Evolutionary conservation across 441 rosid genomes (phyloP).

Genomic region (Adansonia gregorii): DNA sequence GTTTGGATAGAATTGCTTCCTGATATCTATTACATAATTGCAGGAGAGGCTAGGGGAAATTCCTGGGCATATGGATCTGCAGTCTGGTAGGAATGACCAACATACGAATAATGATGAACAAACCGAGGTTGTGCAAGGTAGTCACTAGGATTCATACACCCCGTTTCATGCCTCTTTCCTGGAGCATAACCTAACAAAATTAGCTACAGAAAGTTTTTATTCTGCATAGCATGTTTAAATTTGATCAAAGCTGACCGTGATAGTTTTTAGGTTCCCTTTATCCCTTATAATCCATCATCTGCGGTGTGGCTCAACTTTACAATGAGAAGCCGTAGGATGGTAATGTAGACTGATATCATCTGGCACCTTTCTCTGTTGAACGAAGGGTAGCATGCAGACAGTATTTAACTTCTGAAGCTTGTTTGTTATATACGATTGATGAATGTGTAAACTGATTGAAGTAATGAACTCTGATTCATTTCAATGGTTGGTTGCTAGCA

Average conservation of each 20-base stretch:
- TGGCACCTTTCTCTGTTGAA: slow-evolving; percentile 37
- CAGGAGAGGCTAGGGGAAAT: slow-evolving; percentile 33
- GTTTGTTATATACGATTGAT: slow-evolving; percentile 37
- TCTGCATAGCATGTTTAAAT: slow-evolving; percentile 50
- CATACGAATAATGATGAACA: slow-evolving; percentile 51
- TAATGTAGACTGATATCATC: slow-evolving; percentile 41
- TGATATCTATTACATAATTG: slow-evolving; percentile 27
- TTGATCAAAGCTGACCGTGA: slow-evolving; percentile 31
- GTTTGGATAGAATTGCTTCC: background rate
- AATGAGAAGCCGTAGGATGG: slow-evolving; percentile 40
- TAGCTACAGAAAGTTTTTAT: slow-evolving; percentile 50
- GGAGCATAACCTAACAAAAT: slow-evolving; percentile 57
- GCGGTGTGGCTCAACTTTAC: slow-evolving; percentile 30
- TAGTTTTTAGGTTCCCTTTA: slow-evolving; percentile 13
- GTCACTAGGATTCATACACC: slow-evolving; percentile 44
- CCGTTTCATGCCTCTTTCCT: slow-evolving; percentile 27
- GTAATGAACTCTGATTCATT: background rate
- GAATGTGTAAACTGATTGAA: slow-evolving; percentile 29
- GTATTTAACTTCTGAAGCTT: slow-evolving; percentile 2
- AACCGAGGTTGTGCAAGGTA: slow-evolving; percentile 47
- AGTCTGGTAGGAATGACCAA: slow-evolving; percentile 54
- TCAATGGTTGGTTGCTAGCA: background rate
- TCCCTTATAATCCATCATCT: slow-evolving; percentile 36
- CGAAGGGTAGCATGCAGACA: slow-evolving; percentile 42
- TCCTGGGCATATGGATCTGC: slow-evolving; percentile 53